Evolutionary conservation across 1,139 yeast species (phyloP), one percentile per base, ranked within the genome.

Genomic region (Debaryomyces robertsiae): DNA sequence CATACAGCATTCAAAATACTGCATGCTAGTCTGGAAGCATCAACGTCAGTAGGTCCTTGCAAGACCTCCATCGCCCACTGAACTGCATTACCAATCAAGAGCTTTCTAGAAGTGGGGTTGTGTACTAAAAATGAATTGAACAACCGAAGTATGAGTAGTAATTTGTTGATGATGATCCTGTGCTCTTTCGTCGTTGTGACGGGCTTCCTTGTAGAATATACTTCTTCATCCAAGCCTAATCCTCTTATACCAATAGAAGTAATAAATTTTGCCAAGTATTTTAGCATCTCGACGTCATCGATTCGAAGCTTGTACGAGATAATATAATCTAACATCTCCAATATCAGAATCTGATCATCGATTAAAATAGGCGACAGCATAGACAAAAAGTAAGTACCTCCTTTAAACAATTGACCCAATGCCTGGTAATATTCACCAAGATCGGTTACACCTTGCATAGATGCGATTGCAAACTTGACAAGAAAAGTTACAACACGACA

Each of bases 61-160:
- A 81, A 73, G 3, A 83, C 79, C 43, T 80, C 79, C 65, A 83
- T 65, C 1, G 84, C 68, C 89, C 93, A 82, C 38, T 71, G 71
- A 18, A 85, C 73, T 16, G 85, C 63, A 40, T 72, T 67, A 5
- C 75, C 65, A 24, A 82, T 63, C 52, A 85, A 68, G 10, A 58
- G 55, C 9, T 73, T 67, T 32, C 82, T 65, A 9, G 73, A 58
- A 14, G 61, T 62, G 6, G 59, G 46, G 27, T 55, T 49, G 11
- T 67, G 62, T 36, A 73, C 67, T 37, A 80, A 57, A 53, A 73
- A 60, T 3, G 82, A 67, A 30, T 71, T 72, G 37, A 84, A 73
- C 30, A 84, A 63, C 40, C 85, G 69, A 54, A 81, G 79, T 44
- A 82, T 68, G 47, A 85, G 71, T 38, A 83, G 61, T 44, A 86